phyloP scores from a whole-genome alignment of 2,329 filamentous ascomycete genomes.

The Fusarium penzigii region DNA sequence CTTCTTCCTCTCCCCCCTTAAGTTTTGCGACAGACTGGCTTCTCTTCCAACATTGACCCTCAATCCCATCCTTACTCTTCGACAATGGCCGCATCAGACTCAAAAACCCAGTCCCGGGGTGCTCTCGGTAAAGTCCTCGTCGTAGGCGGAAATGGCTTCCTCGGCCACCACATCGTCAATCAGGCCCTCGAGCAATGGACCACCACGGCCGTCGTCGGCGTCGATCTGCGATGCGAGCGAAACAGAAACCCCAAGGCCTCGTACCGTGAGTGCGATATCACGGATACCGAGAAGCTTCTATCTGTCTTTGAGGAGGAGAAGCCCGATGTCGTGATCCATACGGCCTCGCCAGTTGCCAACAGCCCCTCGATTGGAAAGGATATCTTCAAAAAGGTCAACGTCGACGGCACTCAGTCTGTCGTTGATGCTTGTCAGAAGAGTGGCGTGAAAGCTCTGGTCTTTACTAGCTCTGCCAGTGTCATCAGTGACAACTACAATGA shows the following conservation, averaged over 20 bases:
- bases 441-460: conserved; percentile 80
- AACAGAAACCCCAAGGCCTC: conserved; percentile 62
- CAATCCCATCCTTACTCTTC: background rate
- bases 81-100: conserved; percentile 3
- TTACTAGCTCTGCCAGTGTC: conserved; percentile 87
- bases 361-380: conserved; percentile 57
- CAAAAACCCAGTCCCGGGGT: conserved; percentile 31
- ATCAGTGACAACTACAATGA: conserved; percentile 80
- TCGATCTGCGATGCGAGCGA: conserved; percentile 70
- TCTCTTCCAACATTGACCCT: conserved; percentile 1
- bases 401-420: conserved; percentile 79
- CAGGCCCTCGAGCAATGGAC: conserved; percentile 60
- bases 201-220: conserved; percentile 61
- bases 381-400: conserved; percentile 79
- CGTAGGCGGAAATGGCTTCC: conserved; percentile 81
- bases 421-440: conserved; percentile 70
- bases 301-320: conserved; percentile 64
- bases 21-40: background rate
- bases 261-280: conserved; percentile 80
- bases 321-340: conserved; percentile 88
- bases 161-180: conserved; percentile 80
- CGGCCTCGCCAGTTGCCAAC: conserved; percentile 70
- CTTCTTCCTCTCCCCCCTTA: background rate
- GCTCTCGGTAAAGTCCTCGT: conserved; percentile 71
- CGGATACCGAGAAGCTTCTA: conserved; percentile 60